Percentiles rank a stretch among this genome's conserved stretches.
These are phyloP conservation scores for Lactifluus rugatus DNA, from an alignment of 768 basidiomycete genomes.

Conservation along the genomic window DNA sequence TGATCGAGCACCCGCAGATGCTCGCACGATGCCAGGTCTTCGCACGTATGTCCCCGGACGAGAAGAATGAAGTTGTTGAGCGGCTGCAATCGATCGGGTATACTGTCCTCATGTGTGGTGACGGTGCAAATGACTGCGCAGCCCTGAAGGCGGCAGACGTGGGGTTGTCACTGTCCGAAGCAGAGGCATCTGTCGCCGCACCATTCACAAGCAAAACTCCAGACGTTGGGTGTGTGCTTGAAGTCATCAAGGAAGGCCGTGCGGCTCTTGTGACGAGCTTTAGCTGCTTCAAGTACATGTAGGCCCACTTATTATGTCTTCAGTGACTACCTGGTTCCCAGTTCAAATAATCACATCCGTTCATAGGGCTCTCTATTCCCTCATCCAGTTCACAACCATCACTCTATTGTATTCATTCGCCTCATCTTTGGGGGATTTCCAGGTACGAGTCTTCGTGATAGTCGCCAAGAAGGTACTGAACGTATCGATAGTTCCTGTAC, in stretches of 20 bases:
- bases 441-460: slow-evolving; percentile 43
- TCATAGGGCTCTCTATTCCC: slow-evolving; percentile 88
- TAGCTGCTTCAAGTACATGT: slow-evolving; percentile 99
- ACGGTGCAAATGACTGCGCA: slow-evolving; percentile 98
- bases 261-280: slow-evolving; percentile 96
- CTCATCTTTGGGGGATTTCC: slow-evolving; percentile 91
- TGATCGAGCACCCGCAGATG: slow-evolving; percentile 49
- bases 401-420: slow-evolving; percentile 94
- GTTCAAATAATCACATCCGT: neutral
- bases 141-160: slow-evolving; percentile 98
- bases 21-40: slow-evolving; percentile 94
- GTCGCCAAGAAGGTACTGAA: slow-evolving; percentile 5
- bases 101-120: slow-evolving; percentile 96
- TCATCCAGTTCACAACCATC: slow-evolving; percentile 98
- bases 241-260: slow-evolving; percentile 93
- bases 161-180: slow-evolving; percentile 91
- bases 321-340: neutral
- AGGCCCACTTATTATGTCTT: slow-evolving; percentile 26
- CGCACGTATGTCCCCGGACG: slow-evolving; percentile 98
- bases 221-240: slow-evolving; percentile 91
- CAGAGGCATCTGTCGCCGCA: slow-evolving; percentile 96
- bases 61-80: slow-evolving; percentile 98
- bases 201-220: slow-evolving; percentile 92
- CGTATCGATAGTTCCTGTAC: slow-evolving; percentile 67
- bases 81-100: slow-evolving; percentile 88